A percentile compares a stretch with the other conserved stretches of the same genome.
Evolutionary conservation across 192 early-diverging fungal species (phyloP).

Genomic region (Backusella mclennaniae): DNA sequence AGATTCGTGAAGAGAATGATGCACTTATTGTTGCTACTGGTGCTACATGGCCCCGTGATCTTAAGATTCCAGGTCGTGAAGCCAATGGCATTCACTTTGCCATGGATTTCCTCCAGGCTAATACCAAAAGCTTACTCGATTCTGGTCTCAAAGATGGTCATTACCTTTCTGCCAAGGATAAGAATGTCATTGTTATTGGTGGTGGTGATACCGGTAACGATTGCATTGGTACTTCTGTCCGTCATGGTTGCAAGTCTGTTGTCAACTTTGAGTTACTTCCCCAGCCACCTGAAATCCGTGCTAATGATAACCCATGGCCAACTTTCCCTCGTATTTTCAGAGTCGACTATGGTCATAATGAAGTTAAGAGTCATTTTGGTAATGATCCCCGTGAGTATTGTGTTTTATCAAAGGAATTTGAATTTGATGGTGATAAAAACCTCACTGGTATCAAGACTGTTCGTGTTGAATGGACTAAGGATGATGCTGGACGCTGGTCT

Average conservation of each 20-base stretch:
- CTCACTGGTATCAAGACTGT: conserved; percentile 93
- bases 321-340: conserved; percentile 94
- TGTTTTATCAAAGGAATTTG: conserved; percentile 95
- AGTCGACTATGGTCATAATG: conserved; percentile 96
- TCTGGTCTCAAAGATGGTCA: conserved; percentile 70
- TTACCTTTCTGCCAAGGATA: conserved; percentile 86
- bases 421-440: conserved; percentile 73
- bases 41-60: conserved; percentile 97
- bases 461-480: conserved; percentile 95
- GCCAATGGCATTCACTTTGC: conserved; percentile 95
- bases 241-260: conserved; percentile 90
- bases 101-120: conserved; percentile 95
- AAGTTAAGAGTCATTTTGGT: conserved; percentile 83
- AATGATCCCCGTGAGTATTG: conserved; percentile 95
- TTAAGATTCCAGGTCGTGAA: conserved; percentile 87
- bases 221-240: conserved; percentile 91
- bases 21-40: conserved; percentile 88
- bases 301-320: conserved; percentile 96
- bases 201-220: conserved; percentile 98
- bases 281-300: conserved; percentile 83
- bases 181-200: conserved; percentile 96
- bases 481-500: conserved; percentile 69
- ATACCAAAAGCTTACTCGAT: conserved; percentile 86
- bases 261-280: conserved; percentile 98
- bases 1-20: conserved; percentile 72